Base-by-base conservation (phyloP, 352 stramenopile genomes). In the Phytophthora europaea region DNA sequence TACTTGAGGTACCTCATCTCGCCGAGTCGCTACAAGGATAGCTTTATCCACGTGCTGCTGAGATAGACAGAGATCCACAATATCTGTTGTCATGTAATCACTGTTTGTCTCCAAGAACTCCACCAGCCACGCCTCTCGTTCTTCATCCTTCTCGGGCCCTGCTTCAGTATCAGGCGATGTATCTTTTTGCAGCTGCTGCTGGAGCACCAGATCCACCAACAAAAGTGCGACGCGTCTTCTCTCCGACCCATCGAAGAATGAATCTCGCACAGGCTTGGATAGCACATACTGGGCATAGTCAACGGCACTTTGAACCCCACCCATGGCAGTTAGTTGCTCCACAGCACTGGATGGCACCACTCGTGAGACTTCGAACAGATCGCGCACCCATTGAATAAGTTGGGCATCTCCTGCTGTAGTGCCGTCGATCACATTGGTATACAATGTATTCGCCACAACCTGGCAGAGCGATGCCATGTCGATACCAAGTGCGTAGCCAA, bases 391-490 rank as follows among this genome's bases (percentile, higher is more conserved):
- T 69, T 85, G 63, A 18, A 89, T 33, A 28, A 83, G 65, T 16
- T 66, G 31, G 26, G 38, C 33, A 54, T 90, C 76, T 13, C 60
- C 66, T n/a, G 18, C 50, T 47, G 51, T 60, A 8, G 67, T 83
- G 1, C 66, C 53, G 22, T 81, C 68, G 5, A 79, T 67, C 6
- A 85, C 43, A 58, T 73, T 81, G 5, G 54, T 75, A 60, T 90
- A 94, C 22, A 97, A 74, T 18, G 90, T 95, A 50, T 97, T 90
- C 15, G 88, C 88, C 3, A 92, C 90, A 10, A 95, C 87, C 67
- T 95, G 84, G 45, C 90, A 97, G 6, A 97, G 71, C 12, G 90
- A 95, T 45, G 90, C 83, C 90, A 97, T 97, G 63, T 97, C 90
- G 36, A 95, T 94, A 20, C 88, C 88, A 51, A 97, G 77, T 3